Evolutionary conservation across 805 yeast species (phyloP), one percentile per base, ranked within the genome.

Genomic region (Naumovozyma dairenensis): DNA sequence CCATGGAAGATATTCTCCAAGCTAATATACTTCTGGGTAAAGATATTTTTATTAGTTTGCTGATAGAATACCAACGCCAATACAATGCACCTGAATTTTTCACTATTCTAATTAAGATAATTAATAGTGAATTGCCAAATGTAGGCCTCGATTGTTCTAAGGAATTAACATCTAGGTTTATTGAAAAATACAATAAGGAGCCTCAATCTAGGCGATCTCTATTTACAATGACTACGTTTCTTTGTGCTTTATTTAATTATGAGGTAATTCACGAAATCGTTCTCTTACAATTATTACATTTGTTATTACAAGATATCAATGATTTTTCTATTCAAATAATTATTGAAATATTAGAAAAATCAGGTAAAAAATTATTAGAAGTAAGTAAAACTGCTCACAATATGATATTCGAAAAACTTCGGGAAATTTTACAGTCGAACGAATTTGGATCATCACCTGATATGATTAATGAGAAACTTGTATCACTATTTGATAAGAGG

Each of bases 41-140:
- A 21, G 87, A 87, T 1, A 42, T 78, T 2, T 53, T 82, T 7
- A 71, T 72, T n/a, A 63, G 75, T 31, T 58, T 69, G 26, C 32
- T 82, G 2, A 71, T 81, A 68, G 66, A 66, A 30, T 65, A 71
- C 0, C 81, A 74, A 45, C 47, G 63, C 10, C 52, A 48, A 6
- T 62, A 74, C 10, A 34, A 38, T 7, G 16, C 27, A 2, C 66
- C 80, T 0, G 55, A 72, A 0, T 65, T 69, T 1, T 77, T 70
- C 44, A 74, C 86, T 0, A 60, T 80, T 1, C 46, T 85, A 22
- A 65, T 71, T 0, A 66, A 78, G 2, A 66, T 78, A 1, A 33
- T 85, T 8, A 80, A 81, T 53, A 68, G 80, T 4, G 72, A 78
- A 43, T 52, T 82, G 3, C 92, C 93, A 0, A 70, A 70, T 22